Evolutionary conservation across 2,329 filamentous ascomycete species (phyloP).

Genomic region (Monosporascus sp.): DNA sequence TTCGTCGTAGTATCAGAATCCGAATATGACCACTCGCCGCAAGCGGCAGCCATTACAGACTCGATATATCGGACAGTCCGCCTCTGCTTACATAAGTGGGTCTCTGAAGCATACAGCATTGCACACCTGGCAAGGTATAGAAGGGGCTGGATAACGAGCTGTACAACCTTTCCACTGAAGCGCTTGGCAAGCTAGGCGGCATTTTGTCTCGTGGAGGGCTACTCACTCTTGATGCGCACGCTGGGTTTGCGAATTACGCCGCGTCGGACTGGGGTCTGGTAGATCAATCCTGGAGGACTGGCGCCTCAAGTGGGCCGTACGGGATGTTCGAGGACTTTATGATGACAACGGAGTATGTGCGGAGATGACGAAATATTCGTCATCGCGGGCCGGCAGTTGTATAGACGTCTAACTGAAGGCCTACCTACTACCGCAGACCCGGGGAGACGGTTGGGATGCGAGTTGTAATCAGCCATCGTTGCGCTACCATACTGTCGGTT

Average conservation of each 20-base stretch:
- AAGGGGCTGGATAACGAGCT: neutral
- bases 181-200: too few relatives aligned
- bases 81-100: too few relatives aligned
- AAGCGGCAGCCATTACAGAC: too few relatives aligned
- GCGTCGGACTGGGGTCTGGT: neutral
- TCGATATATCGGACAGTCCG: too few relatives aligned
- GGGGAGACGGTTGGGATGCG: neutral
- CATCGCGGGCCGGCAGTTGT: neutral
- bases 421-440: neutral
- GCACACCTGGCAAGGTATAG: neutral
- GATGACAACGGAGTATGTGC: too few relatives aligned
- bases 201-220: neutral
- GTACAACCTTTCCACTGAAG: too few relatives aligned
- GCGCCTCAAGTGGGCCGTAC: neutral
- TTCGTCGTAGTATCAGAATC: too few relatives aligned
- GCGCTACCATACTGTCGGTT: too few relatives aligned
- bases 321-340: neutral
- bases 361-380: too few relatives aligned
- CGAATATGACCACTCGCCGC: too few relatives aligned
- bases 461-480: neutral
- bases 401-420: neutral
- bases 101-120: too few relatives aligned
- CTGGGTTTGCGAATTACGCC: neutral
- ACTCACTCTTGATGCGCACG: neutral
- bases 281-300: neutral